Evolutionary conservation across 495 filamentous ascomycete species (phyloP).

Genomic region (Penicillium cosmopolitanum): DNA sequence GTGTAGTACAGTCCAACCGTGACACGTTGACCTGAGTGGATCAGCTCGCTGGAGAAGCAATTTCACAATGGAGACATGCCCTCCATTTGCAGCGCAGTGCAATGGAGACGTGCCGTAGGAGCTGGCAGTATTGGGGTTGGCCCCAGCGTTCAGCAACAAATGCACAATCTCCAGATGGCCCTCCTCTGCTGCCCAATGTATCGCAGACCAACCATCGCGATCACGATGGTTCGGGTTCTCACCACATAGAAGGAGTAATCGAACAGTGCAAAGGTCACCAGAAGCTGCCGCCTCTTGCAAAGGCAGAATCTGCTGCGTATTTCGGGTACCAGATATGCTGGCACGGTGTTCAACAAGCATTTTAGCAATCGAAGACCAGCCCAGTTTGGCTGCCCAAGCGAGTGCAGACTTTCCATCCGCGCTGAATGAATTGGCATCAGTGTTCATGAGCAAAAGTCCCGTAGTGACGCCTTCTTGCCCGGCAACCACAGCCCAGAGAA

Average conservation of each 20-base stretch:
- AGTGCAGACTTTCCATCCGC: slow-evolving; percentile 36
- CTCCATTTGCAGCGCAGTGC: slow-evolving; percentile 39
- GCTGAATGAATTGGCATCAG: slow-evolving; percentile 28
- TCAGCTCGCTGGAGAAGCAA: slow-evolving; percentile 32
- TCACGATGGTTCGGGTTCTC: slow-evolving; percentile 27
- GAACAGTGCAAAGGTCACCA: slow-evolving; percentile 22
- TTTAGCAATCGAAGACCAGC: slow-evolving; percentile 21
- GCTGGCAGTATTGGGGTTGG: slow-evolving; percentile 32
- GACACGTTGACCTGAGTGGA: slow-evolving; percentile 33
- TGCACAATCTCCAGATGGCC: slow-evolving; percentile 36
- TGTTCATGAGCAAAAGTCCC: slow-evolving; percentile 16
- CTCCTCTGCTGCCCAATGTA: slow-evolving; percentile 37
- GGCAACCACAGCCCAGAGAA: slow-evolving; percentile 30
- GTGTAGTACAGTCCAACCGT: slow-evolving; percentile 31
- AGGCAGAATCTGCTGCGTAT: slow-evolving; percentile 18
- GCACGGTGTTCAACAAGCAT: slow-evolving; percentile 25
- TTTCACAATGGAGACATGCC: slow-evolving; percentile 32
- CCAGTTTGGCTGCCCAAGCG: slow-evolving; percentile 30
- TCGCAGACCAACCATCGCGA: slow-evolving; percentile 36
- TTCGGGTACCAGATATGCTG: slow-evolving; percentile 22
- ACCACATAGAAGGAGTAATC: slow-evolving; percentile 20
- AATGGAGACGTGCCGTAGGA: slow-evolving; percentile 36
- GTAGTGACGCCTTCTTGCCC: slow-evolving; percentile 22
- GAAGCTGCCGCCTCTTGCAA: slow-evolving; percentile 29
- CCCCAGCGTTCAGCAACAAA: slow-evolving; percentile 27